A percentile compares a stretch with the other conserved stretches of the same genome.
Evolutionary conservation across 1,139 yeast species (phyloP).

Genomic region (Suhomyces maxii): DNA sequence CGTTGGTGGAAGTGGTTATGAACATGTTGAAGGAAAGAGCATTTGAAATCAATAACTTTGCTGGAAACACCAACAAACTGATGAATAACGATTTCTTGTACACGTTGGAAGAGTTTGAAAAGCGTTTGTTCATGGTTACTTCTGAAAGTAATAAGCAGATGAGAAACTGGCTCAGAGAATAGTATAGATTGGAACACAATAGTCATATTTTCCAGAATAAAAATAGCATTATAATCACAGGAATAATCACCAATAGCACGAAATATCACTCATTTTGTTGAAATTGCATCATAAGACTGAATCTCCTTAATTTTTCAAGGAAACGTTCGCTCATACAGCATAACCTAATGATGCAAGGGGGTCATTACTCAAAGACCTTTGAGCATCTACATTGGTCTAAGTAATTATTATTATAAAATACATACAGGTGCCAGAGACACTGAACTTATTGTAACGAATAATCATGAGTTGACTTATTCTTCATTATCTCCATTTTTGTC

Average conservation of each 20-base stretch:
- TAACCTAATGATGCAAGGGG: too few species aligned
- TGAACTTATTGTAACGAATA: not conserved
- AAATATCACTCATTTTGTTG: too few species aligned
- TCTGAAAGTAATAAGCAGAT: conserved; percentile 63
- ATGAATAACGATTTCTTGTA: conserved; percentile 53
- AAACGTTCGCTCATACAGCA: too few species aligned
- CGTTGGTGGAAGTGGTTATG: conserved; percentile 54
- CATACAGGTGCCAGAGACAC: not conserved
- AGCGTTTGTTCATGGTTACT: conserved; percentile 54
- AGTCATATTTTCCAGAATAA: too few species aligned
- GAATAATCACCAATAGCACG: too few species aligned
- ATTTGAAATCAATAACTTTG: conserved; percentile 68
- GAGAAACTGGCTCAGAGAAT: conserved; percentile 53
- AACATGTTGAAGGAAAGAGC: conserved; percentile 64
- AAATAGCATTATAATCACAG: too few species aligned
- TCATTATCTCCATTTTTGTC: not conserved
- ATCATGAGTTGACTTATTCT: not conserved
- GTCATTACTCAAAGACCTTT: too few species aligned
- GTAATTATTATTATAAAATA: not conserved
- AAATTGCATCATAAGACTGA: too few species aligned
- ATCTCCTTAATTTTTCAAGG: too few species aligned
- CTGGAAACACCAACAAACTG: conserved; percentile 53
- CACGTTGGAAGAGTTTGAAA: conserved; percentile 77
- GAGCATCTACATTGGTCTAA: not conserved
- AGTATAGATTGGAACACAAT: not conserved